Evolutionary conservation across 2,329 filamentous ascomycete genomes (phyloP).

Genomic region (Ophiostoma himal-ulmi): DNA sequence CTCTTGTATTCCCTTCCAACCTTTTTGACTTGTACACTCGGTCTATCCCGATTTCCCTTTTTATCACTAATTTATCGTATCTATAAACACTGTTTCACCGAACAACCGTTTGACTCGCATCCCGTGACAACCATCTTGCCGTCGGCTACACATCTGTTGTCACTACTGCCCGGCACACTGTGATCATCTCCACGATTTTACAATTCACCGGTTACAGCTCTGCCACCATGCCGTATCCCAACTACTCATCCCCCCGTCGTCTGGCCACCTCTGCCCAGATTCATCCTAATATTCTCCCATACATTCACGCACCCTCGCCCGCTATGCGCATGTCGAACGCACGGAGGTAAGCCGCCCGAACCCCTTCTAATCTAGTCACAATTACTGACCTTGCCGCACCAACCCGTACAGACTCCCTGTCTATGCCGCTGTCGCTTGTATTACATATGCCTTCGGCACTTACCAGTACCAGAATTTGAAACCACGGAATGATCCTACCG

Average conservation of each 20-base stretch:
- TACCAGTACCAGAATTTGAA: constrained; percentile 13
- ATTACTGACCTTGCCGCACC: neutral
- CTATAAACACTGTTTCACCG: neutral
- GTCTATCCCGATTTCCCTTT: neutral
- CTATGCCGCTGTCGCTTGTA: constrained; percentile 17
- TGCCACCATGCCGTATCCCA: constrained; percentile 12
- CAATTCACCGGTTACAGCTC: neutral
- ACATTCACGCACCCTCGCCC: constrained; percentile 28
- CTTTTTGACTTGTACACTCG: neutral
- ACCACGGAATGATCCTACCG: constrained; percentile 14
- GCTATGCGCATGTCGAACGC: constrained; percentile 7
- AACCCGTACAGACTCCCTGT: constrained; percentile 18
- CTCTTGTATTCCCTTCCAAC: neutral
- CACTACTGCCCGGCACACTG: neutral
- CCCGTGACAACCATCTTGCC: neutral
- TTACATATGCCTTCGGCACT: constrained; percentile 21
- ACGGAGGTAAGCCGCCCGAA: constrained; percentile 16
- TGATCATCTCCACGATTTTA: neutral
- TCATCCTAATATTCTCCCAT: constrained; percentile 32
- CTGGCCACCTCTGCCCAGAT: constrained; percentile 30
- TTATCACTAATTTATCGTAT: neutral
- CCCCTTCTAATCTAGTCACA: neutral
- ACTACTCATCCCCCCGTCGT: constrained; percentile 16
- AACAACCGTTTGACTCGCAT: neutral
- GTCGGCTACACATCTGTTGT: neutral